Evolutionary conservation across 1,139 yeast genomes (phyloP), one percentile per base, ranked within the genome.

Genomic region (Suhomyces wounanorum): DNA sequence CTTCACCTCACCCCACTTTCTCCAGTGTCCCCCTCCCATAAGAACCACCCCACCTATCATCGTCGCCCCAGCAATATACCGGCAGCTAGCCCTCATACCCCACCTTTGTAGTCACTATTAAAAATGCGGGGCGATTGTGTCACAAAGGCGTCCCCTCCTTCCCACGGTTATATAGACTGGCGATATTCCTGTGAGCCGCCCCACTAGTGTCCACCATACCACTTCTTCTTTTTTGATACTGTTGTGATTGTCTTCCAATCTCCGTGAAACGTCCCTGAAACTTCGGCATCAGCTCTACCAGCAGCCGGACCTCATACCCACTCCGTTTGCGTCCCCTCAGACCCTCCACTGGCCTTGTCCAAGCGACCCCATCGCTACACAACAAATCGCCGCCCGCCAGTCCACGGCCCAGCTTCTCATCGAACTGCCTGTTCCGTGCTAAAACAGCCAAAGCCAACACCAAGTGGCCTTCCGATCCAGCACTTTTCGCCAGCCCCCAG

Each of bases 91-190:
- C 23, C 23, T 21, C 17, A 26, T 50, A 47, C 56, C 56, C 53
- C 56, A 49, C 48, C 42, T 33, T 45, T 50, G 40, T 40, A 40
- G 47, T 38, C 48, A 45, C 38, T 45, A 39, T 40, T 16, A 43
- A 52, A 48, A 52, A 52, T 56, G 59, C 59, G 61, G 59, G 61
- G 61, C 52, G 59, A 53, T 45, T 38, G 35, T 50, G 45, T 40
- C 57, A 56, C 59, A 56, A 55, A 55, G 43, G 17, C 48, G 33
- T 33, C 57, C 57, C 57, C 57, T 51, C 56, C 55, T 52, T 44
- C 44, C 25, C 44, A 14, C 42, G 38, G 39, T 52, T 35, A 35
- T 43, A 43, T 43, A 43, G 35, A 25, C 45, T 33, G 31, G 39
- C 8, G 18, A 14, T 8, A 23, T 26, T 14, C 33, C 42, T 16